Conservation (phyloP, 2,329 filamentous ascomycete species). For the Exophiala sp. region DNA sequence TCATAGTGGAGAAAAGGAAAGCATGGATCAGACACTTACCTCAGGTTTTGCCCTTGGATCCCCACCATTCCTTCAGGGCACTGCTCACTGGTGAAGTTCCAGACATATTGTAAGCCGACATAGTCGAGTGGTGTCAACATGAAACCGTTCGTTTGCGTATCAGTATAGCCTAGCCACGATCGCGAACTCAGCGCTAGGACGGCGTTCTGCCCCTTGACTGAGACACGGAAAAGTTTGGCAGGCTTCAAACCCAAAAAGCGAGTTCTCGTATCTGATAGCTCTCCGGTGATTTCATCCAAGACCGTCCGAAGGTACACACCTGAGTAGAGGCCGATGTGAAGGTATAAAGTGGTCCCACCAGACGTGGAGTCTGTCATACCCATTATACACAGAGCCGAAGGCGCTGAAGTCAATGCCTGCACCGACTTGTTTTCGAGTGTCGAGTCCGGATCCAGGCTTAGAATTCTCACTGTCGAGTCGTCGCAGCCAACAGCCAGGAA, state of each 20-base stretch:
- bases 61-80: conserved; percentile 92
- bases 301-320: conserved; percentile 95
- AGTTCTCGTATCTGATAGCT: conserved; percentile 89
- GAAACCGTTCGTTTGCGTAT: conserved; percentile 80
- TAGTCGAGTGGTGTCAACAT: conserved; percentile 91
- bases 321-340: conserved; percentile 93
- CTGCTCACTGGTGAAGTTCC: conserved; percentile 95
- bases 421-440: conserved; percentile 92
- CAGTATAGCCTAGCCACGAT: conserved; percentile 93
- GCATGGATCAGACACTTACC: conserved; percentile 56
- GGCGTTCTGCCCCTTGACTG: conserved; percentile 76
- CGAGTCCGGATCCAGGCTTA: conserved; percentile 84
- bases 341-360: conserved; percentile 81
- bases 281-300: conserved; percentile 90
- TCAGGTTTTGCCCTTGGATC: conserved; percentile 80
- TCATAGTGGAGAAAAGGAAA: conserved; percentile 46
- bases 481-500: conserved; percentile 96
- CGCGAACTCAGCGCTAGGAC: conserved; percentile 87
- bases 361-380: conserved; percentile 92
- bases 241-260: conserved; percentile 90
- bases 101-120: conserved; percentile 82
- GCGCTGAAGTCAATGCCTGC: conserved; percentile 85
- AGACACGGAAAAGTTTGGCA: conserved; percentile 87
- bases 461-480: conserved; percentile 89
- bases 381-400: conserved; percentile 86